phyloP scores from a whole-genome alignment of 139 green algal species.

The Tetraselmis chui region DNA sequence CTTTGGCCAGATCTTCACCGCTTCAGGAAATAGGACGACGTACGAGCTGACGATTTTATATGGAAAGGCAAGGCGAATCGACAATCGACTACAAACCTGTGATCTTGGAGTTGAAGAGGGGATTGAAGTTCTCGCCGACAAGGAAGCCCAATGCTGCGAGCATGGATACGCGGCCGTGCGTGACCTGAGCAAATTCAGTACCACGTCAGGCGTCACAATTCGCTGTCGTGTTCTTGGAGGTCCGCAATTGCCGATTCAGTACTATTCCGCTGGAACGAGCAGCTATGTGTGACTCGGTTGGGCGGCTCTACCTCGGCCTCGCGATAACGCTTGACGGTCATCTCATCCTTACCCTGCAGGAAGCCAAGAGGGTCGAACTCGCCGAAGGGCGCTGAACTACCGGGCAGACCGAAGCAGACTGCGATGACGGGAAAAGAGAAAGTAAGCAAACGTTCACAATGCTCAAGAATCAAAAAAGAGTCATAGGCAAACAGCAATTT shows the following conservation, averaged over 20 bases:
- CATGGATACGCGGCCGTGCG: slow-evolving; percentile 3
- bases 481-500: background rate
- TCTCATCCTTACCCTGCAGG: background rate
- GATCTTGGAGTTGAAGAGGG: background rate
- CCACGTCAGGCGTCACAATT: too few relatives aligned
- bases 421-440: background rate
- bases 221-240: too few relatives aligned
- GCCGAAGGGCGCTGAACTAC: background rate
- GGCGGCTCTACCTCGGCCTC: background rate
- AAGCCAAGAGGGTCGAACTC: background rate
- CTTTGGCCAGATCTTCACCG: too few relatives aligned
- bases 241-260: too few relatives aligned
- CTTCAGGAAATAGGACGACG: too few relatives aligned
- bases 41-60: background rate
- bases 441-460: background rate
- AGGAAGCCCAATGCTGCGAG: background rate
- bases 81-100: background rate
- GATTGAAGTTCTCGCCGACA: background rate
- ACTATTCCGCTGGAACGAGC: too few relatives aligned
- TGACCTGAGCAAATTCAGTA: too few relatives aligned
- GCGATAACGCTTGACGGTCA: background rate
- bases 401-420: background rate
- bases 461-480: background rate
- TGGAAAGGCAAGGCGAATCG: background rate
- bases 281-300: background rate